These are phyloP conservation scores for Kodamaea laetipori DNA, from an alignment of 805 yeast species.

Conservation along the genomic window DNA sequence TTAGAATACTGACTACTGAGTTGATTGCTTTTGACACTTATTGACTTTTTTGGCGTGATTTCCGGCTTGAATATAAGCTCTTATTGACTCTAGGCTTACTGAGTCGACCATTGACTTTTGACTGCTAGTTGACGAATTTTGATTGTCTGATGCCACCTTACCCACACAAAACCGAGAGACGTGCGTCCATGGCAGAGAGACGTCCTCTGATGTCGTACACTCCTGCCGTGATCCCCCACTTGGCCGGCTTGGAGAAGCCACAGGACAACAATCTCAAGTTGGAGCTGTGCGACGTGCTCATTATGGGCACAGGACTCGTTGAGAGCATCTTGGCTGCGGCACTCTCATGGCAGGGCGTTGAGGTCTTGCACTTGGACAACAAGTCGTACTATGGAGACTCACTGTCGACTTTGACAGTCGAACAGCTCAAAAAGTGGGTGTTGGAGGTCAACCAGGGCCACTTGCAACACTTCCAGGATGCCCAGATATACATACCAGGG, in stretches of 20 bases:
- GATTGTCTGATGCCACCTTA: constrained; percentile 8
- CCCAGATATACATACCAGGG: constrained; percentile 76
- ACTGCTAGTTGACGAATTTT: too few species aligned
- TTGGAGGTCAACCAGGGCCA: constrained; percentile 58
- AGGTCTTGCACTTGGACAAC: constrained; percentile 84
- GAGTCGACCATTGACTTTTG: too few species aligned
- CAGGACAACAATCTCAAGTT: constrained; percentile 63
- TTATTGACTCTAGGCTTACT: too few species aligned
- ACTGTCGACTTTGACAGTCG: constrained; percentile 81
- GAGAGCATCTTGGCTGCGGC: constrained; percentile 92
- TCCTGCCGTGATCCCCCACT: constrained; percentile 60
- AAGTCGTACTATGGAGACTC: constrained; percentile 88
- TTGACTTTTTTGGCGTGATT: too few species aligned
- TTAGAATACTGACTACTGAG: too few species aligned
- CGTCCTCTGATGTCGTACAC: constrained; percentile 53
- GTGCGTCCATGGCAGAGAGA: constrained; percentile 69
- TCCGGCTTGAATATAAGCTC: too few species aligned
- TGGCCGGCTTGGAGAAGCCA: constrained; percentile 80
- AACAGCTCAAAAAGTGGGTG: constrained; percentile 85
- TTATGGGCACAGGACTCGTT: constrained; percentile 89
- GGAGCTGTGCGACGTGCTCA: constrained; percentile 75
- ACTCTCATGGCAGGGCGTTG: constrained; percentile 97
- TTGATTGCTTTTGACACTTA: too few species aligned
- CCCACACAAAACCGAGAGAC: constrained; percentile 37
- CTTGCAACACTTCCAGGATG: constrained; percentile 58